phyloP scores from a whole-genome alignment of 2,329 filamentous ascomycete species.

The Curvularia verruculosa region DNA sequence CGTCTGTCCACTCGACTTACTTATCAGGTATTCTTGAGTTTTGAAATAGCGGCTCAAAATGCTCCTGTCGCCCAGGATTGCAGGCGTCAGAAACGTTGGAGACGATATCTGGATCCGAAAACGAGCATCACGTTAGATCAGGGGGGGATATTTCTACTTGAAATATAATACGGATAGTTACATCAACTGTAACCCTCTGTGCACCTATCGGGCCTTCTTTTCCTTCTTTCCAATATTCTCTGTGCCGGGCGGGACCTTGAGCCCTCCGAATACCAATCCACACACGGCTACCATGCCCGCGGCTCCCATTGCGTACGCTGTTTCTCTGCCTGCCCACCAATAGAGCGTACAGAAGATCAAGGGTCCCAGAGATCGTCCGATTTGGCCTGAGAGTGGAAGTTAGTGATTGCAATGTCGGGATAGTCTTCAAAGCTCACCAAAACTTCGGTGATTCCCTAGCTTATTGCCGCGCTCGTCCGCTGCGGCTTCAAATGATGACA shows the following conservation, averaged over 20 bases:
- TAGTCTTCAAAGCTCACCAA: constrained; percentile 48
- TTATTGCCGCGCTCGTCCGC: constrained; percentile 83
- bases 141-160: neutral
- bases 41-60: neutral
- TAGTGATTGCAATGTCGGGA: constrained; percentile 10
- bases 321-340: constrained; percentile 94
- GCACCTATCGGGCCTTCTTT: constrained; percentile 16
- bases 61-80: neutral
- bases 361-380: constrained; percentile 84
- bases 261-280: constrained; percentile 69
- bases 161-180: neutral
- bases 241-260: constrained; percentile 67
- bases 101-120: neutral
- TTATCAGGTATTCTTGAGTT: neutral
- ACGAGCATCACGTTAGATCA: neutral
- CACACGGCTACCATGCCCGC: constrained; percentile 78
- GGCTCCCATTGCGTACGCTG: constrained; percentile 82
- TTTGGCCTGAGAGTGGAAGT: constrained; percentile 69
- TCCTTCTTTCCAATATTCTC: constrained; percentile 38
- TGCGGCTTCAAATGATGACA: constrained; percentile 87
- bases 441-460: constrained; percentile 78
- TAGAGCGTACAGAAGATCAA: constrained; percentile 93
- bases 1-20: neutral
- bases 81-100: neutral
- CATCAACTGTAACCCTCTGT: neutral